A percentile compares a stretch with the other conserved stretches of the same genome.
Evolutionary conservation across 164 flowering plant species (phyloP).

Genomic region (Umbilicus rupestris): DNA sequence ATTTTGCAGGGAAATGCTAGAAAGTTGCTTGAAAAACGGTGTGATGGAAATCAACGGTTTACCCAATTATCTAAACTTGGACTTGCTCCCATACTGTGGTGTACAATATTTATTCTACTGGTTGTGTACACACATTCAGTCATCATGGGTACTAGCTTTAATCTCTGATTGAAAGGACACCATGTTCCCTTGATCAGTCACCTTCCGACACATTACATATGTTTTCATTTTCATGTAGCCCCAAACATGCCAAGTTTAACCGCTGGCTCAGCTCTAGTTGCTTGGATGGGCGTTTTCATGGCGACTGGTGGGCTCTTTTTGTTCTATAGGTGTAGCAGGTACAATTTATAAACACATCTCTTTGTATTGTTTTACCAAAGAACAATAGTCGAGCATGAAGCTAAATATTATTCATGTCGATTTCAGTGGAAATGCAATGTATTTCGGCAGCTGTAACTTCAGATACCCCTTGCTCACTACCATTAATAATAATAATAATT

Average conservation of each 20-base stretch:
- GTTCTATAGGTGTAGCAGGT: conserved; percentile 95
- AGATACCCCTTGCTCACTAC: no score
- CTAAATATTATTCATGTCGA: no score
- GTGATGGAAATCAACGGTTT: conserved; percentile 59
- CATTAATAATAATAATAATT: no score
- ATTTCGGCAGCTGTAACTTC: no score
- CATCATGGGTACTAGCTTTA: conserved; percentile 48
- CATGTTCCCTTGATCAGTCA: background rate
- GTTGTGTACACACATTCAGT: conserved; percentile 63
- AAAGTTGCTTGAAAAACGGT: conserved; percentile 76
- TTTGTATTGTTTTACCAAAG: background rate
- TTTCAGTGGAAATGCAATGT: no score
- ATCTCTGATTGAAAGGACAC: background rate
- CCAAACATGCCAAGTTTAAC: conserved; percentile 58
- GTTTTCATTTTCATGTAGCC: conserved; percentile 32
- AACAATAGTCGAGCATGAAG: no score
- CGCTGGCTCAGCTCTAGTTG: conserved; percentile 61
- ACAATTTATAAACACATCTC: conserved; percentile 10
- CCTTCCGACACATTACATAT: conserved; percentile 3
- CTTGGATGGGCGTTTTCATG: conserved; percentile 81
- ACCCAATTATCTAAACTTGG: conserved; percentile 77
- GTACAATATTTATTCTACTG: conserved; percentile 52
- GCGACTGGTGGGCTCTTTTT: conserved; percentile 67
- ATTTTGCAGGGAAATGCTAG: conserved; percentile 84
- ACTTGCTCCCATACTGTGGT: conserved; percentile 88